Percentiles rank a stretch among this genome's conserved stretches.
Conservation (phyloP, 179 eudicot species). For the Nepenthes alata region DNA sequence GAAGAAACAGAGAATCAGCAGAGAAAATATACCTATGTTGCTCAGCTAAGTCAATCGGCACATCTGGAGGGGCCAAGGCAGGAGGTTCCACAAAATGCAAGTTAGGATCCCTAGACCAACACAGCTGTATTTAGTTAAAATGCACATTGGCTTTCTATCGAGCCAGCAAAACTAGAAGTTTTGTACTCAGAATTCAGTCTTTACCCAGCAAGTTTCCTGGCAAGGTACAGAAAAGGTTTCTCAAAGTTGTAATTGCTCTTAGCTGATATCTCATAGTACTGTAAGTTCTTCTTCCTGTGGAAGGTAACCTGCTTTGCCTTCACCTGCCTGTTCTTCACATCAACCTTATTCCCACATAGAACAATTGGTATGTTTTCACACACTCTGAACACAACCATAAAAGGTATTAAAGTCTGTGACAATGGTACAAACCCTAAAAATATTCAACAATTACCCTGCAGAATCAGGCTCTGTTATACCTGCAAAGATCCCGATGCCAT, state of each 20-base stretch:
- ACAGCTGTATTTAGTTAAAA: conserved; percentile 8
- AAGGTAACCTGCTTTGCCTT: conserved; percentile 52
- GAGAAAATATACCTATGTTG: conserved; percentile 37
- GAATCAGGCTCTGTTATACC: conserved; percentile 10
- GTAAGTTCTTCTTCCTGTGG: conserved; percentile 52
- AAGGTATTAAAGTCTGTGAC: not conserved
- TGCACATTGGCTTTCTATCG: too few species aligned
- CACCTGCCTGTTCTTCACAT: conserved; percentile 45
- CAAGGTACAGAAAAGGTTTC: conserved; percentile 38
- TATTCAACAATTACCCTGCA: not conserved
- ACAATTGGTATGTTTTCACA: conserved; percentile 41
- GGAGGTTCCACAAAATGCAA: conserved; percentile 55
- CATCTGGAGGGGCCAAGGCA: conserved; percentile 65
- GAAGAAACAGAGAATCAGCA: not conserved
- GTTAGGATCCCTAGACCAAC: conserved; percentile 28
- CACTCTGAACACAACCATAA: conserved; percentile 18
- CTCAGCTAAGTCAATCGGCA: conserved; percentile 54
- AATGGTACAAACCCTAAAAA: not conserved
- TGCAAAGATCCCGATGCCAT: conserved; percentile 53
- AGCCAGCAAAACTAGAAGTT: not conserved
- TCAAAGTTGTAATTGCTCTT: conserved; percentile 45
- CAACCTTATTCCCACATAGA: conserved; percentile 43
- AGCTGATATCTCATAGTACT: conserved; percentile 51
- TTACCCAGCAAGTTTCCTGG: conserved; percentile 37
- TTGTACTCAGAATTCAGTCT: not conserved